Evolutionary conservation across 495 filamentous ascomycete genomes (phyloP).

Genomic region (Terfezia claveryi): DNA sequence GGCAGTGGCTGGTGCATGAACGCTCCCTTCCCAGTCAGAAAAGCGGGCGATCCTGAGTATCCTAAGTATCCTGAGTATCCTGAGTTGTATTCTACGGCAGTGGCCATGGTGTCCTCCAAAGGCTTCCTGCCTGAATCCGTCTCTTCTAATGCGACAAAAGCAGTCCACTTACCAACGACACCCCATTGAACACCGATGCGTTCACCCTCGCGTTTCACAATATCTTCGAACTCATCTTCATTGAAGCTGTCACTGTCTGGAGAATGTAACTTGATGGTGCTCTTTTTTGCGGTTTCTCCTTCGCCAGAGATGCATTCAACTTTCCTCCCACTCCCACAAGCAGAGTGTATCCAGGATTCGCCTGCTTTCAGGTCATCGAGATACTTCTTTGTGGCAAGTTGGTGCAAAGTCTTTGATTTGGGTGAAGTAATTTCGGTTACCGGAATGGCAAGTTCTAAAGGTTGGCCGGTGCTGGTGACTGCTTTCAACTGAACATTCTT

Average conservation of each 20-base stretch:
- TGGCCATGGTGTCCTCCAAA: too few relatives aligned
- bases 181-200: conserved; percentile 40
- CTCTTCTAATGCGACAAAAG: conserved; percentile 42
- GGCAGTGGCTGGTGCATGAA: too few relatives aligned
- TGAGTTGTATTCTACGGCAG: too few relatives aligned
- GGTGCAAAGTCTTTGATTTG: conserved; percentile 33
- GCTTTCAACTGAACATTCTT: conserved; percentile 35
- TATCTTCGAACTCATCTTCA: conserved; percentile 23
- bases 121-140: not conserved
- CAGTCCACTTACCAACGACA: conserved; percentile 44
- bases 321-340: not conserved
- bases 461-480: conserved; percentile 29
- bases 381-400: conserved; percentile 45
- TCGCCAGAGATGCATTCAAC: not conserved
- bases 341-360: conserved; percentile 35
- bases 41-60: too few relatives aligned
- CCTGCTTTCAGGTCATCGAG: conserved; percentile 45
- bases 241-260: not conserved
- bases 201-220: conserved; percentile 40
- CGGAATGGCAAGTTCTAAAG: conserved; percentile 37
- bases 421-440: conserved; percentile 27
- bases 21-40: too few relatives aligned
- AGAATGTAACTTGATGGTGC: not conserved
- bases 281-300: not conserved
- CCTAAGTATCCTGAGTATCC: too few relatives aligned